These are phyloP conservation scores for Saccharomycopsis fibuligera DNA, from an alignment of 805 yeast species.

Conservation along the genomic window DNA sequence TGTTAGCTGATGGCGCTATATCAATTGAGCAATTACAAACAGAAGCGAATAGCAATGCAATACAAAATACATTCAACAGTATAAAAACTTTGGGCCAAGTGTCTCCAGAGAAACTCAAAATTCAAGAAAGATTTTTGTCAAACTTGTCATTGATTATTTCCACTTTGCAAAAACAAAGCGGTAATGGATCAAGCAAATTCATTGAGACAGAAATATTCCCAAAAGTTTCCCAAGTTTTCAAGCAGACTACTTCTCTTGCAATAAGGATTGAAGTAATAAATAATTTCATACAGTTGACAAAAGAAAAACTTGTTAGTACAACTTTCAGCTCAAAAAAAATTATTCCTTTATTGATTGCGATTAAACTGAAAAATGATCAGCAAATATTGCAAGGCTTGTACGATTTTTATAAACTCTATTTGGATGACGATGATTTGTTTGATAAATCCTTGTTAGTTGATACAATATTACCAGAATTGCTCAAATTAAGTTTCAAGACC, in stretches of 20 bases:
- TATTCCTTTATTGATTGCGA: conserved; percentile 67
- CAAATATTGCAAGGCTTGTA: conserved; percentile 48
- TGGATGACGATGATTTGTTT: conserved; percentile 28
- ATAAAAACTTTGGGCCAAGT: conserved; percentile 20
- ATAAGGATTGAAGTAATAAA: conserved; percentile 66
- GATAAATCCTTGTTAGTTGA: conserved; percentile 46
- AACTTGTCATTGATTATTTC: conserved; percentile 33
- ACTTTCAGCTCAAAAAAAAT: conserved; percentile 68
- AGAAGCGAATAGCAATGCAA: conserved; percentile 20
- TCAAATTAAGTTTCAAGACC: conserved; percentile 43
- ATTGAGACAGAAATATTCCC: conserved; percentile 77
- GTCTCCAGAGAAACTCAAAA: conserved; percentile 23
- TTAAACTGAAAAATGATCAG: conserved; percentile 68
- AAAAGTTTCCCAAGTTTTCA: conserved; percentile 60
- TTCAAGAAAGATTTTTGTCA: conserved; percentile 31
- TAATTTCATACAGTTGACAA: conserved; percentile 52
- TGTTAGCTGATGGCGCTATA: conserved; percentile 20
- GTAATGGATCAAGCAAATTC: conserved; percentile 24
- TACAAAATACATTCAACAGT: conserved; percentile 19
- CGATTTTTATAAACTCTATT: conserved; percentile 34
- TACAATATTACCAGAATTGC: conserved; percentile 47
- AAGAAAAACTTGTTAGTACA: conserved; percentile 59
- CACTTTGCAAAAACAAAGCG: conserved; percentile 35
- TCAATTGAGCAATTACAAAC: conserved; percentile 21
- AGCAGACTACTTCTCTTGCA: conserved; percentile 76